These are phyloP conservation scores for Penicillium rolfsii DNA, from an alignment of 2,329 filamentous ascomycete genomes.

Conservation along the genomic window DNA sequence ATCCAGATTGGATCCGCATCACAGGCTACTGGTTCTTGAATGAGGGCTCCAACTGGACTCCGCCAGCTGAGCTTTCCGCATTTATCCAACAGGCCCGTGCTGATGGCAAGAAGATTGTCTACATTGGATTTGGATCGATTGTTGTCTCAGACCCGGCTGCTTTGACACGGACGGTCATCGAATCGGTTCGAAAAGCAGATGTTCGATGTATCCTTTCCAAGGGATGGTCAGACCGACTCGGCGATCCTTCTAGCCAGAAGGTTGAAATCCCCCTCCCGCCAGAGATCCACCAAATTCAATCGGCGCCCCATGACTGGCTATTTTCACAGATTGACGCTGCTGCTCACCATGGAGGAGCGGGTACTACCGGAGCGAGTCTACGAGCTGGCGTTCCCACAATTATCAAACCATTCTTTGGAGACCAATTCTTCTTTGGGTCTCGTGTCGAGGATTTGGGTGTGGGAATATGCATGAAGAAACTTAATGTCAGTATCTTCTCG, in stretches of 20 bases:
- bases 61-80: conserved; percentile 71
- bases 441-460: conserved; percentile 92
- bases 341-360: conserved; percentile 90
- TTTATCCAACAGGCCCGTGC: conserved; percentile 83
- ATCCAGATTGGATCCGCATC: conserved; percentile 95
- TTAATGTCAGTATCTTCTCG: conserved; percentile 84
- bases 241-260: conserved; percentile 60
- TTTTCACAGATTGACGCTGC: conserved; percentile 93
- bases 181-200: conserved; percentile 86
- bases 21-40: conserved; percentile 98
- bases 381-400: conserved; percentile 91
- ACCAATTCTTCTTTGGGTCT: conserved; percentile 93
- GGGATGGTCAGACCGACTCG: conserved; percentile 89
- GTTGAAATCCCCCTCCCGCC: conserved; percentile 71
- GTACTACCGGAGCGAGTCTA: conserved; percentile 91
- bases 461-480: conserved; percentile 83
- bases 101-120: conserved; percentile 89
- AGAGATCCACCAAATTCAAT: conserved; percentile 85
- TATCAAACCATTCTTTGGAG: conserved; percentile 94
- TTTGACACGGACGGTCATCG: conserved; percentile 89
- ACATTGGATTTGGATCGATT: conserved; percentile 96
- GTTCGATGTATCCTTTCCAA: conserved; percentile 94
- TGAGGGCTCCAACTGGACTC: conserved; percentile 70
- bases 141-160: conserved; percentile 87
- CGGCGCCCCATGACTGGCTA: conserved; percentile 94